These are phyloP conservation scores for Nemania serpens DNA, from an alignment of 2,329 filamentous ascomycete genomes.

Conservation along the genomic window DNA sequence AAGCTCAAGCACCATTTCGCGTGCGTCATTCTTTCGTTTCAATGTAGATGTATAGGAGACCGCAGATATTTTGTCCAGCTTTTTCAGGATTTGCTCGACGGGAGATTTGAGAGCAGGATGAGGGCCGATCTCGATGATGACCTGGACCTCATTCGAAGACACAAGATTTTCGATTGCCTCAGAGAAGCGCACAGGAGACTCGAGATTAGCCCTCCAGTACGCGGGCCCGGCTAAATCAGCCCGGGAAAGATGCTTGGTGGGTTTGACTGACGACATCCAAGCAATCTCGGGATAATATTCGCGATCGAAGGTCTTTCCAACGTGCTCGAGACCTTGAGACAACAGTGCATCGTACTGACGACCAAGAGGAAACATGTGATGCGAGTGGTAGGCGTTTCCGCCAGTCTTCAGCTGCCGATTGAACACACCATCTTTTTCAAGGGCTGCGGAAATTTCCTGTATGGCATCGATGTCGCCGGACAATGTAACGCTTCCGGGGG, in stretches of 20 bases:
- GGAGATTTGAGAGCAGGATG: constrained; percentile 19
- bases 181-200: constrained; percentile 24
- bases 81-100: constrained; percentile 16
- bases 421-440: constrained; percentile 29
- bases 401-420: constrained; percentile 31
- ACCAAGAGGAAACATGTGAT: constrained; percentile 32
- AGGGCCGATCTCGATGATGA: constrained; percentile 24
- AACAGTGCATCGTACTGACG: neutral
- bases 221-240: neutral
- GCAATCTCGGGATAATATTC: neutral
- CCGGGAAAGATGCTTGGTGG: neutral
- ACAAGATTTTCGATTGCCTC: constrained; percentile 5
- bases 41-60: constrained; percentile 1
- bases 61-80: neutral
- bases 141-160: neutral
- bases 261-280: constrained; percentile 19
- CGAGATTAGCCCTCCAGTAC: constrained; percentile 29
- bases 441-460: neutral
- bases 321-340: neutral
- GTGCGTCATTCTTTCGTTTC: neutral
- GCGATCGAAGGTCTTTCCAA: neutral
- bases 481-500: constrained; percentile 37
- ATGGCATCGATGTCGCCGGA: constrained; percentile 36
- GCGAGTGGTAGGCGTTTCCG: constrained; percentile 39
- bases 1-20: constrained; percentile 1